Conservation (phyloP, 1,139 yeast genomes). For the Schwanniomyces etchellsii region DNA sequence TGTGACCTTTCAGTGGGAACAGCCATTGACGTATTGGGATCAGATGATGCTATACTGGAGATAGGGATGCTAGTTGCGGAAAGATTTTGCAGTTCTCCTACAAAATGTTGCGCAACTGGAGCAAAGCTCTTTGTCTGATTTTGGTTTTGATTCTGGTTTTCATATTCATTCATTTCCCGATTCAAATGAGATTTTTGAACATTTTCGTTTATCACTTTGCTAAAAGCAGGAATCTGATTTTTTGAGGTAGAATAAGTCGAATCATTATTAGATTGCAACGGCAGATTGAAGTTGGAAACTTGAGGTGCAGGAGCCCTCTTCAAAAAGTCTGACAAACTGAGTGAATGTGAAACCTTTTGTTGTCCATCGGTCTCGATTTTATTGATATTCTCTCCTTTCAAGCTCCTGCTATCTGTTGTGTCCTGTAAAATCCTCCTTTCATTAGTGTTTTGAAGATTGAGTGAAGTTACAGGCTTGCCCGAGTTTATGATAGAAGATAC, state of each 20-base stretch:
- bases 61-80: not conserved
- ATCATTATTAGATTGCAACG: not conserved
- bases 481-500: slow-evolving; percentile 31
- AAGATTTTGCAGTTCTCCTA: too few species aligned
- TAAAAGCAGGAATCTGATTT: not conserved
- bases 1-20: too few species aligned
- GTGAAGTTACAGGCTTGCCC: slow-evolving; percentile 15
- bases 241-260: too few species aligned
- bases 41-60: not conserved
- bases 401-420: too few species aligned
- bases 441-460: slow-evolving; percentile 1
- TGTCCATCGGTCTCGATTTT: too few species aligned
- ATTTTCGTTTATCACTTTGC: not conserved
- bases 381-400: too few species aligned
- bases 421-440: too few species aligned
- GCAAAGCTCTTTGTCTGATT: not conserved
- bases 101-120: not conserved
- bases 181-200: not conserved
- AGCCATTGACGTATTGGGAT: not conserved
- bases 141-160: too few species aligned
- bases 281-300: slow-evolving; percentile 1
- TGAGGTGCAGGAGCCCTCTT: not conserved
- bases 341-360: too few species aligned
- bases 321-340: not conserved
- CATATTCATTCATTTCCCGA: too few species aligned